Percentiles rank a stretch among this genome's conserved stretches.
phyloP scores from a whole-genome alignment of 2,329 filamentous ascomycete genomes.

The Ophiosphaerella narmari region DNA sequence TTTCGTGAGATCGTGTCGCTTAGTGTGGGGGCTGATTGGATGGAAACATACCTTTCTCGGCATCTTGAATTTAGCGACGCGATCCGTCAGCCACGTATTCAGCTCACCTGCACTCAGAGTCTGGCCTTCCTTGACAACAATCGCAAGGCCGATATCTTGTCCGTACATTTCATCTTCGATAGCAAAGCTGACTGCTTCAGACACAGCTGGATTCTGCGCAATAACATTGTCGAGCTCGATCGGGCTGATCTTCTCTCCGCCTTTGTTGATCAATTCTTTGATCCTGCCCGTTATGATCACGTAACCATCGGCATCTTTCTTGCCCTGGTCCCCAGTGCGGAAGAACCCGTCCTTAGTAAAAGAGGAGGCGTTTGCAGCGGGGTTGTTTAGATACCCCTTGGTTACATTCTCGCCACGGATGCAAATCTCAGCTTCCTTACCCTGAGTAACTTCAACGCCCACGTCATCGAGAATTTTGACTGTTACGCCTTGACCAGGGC shows the following conservation, averaged over 20 bases:
- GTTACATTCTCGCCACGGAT: constrained; percentile 84
- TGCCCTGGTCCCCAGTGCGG: constrained; percentile 85
- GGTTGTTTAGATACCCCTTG: constrained; percentile 83
- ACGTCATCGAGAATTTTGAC: constrained; percentile 74
- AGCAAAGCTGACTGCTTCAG: constrained; percentile 82
- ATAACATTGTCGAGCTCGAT: constrained; percentile 87
- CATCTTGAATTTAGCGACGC: constrained; percentile 81
- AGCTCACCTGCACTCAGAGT: constrained; percentile 62
- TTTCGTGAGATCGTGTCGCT: constrained; percentile 23
- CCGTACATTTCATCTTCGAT: constrained; percentile 82
- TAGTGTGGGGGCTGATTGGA: constrained; percentile 7
- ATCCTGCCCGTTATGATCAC: constrained; percentile 87
- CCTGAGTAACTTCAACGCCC: constrained; percentile 70
- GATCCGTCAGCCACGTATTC: constrained; percentile 69
- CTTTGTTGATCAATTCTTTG: constrained; percentile 92
- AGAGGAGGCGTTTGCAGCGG: constrained; percentile 71
- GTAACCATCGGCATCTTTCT: constrained; percentile 78
- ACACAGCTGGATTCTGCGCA: constrained; percentile 71
- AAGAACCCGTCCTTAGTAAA: constrained; percentile 81
- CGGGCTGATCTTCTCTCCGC: constrained; percentile 86
- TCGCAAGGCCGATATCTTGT: constrained; percentile 77
- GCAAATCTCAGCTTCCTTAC: constrained; percentile 79
- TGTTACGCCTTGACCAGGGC: constrained; percentile 81
- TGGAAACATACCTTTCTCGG: constrained; percentile 70
- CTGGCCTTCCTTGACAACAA: constrained; percentile 72